These are phyloP conservation scores for Brassica juncea DNA, from an alignment of 345 rosid genomes.

Conservation along the genomic window DNA sequence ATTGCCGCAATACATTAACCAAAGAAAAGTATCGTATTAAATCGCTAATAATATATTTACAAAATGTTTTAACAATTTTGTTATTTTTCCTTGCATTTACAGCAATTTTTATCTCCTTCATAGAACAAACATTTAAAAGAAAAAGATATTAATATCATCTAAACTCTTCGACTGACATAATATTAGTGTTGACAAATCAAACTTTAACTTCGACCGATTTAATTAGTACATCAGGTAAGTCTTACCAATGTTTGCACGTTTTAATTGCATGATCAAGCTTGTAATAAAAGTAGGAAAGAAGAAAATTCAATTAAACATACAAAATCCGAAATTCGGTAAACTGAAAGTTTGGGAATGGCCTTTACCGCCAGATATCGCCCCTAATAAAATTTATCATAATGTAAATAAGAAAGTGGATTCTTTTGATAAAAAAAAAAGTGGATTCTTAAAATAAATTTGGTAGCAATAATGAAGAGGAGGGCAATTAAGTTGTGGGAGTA, in stretches of 20 bases:
- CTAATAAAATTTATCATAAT: background rate
- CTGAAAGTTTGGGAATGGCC: background rate
- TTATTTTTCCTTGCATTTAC: background rate
- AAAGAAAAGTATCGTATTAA: background rate
- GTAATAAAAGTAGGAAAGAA: background rate
- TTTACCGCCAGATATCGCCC: slow-evolving; percentile 5
- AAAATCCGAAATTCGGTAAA: background rate
- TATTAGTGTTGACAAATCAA: slow-evolving; percentile 7
- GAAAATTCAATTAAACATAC: background rate
- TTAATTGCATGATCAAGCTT: background rate
- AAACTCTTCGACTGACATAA: background rate
- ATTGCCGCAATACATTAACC: background rate
- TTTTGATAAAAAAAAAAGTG: too few relatives aligned
- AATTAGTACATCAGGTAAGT: background rate
- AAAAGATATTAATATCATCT: slow-evolving; percentile 1
- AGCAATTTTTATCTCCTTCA: background rate
- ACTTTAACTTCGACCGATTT: background rate
- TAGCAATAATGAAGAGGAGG: slow-evolving; percentile 25
- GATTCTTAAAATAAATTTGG: slow-evolving; percentile 21
- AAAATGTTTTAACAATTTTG: background rate
- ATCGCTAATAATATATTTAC: background rate
- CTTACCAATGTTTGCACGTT: background rate
- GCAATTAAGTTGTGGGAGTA: slow-evolving; percentile 33
- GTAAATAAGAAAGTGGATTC: background rate
- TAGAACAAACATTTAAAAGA: background rate